Conservation (phyloP, 768 basidiomycete genomes). For the Kwoniella sp. region DNA sequence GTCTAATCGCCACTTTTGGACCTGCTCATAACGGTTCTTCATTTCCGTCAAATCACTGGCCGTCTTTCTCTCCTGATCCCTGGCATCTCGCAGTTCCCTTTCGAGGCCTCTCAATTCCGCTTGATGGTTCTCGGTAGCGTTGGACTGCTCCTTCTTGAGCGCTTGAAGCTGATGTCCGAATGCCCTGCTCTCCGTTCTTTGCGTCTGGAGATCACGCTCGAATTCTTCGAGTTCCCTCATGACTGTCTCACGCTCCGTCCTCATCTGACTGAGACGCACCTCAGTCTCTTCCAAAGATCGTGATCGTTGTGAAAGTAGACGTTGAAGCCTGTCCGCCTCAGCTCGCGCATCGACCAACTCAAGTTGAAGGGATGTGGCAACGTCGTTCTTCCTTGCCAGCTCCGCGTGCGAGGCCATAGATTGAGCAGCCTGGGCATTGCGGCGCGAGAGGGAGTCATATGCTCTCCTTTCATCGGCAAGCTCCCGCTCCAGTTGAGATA, state of each 20-base stretch:
- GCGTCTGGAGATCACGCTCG: constrained; percentile 36
- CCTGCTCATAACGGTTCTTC: constrained; percentile 11
- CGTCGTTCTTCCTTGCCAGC: constrained; percentile 14
- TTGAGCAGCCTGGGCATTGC: constrained; percentile 8
- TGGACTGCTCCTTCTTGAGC: constrained; percentile 33
- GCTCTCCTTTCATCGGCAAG: constrained; percentile 21
- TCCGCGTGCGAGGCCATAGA: constrained; percentile 10
- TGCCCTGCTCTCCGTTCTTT: constrained; percentile 48
- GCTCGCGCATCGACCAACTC: constrained; percentile 15
- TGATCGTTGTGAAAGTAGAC: constrained; percentile 10
- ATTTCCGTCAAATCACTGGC: constrained; percentile 18
- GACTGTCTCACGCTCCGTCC: constrained; percentile 26
- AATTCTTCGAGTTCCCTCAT: constrained; percentile 34
- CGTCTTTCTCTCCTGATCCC: constrained; percentile 6
- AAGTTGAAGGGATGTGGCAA: constrained; percentile 9
- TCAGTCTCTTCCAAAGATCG: constrained; percentile 17
- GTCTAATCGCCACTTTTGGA: constrained; percentile 58
- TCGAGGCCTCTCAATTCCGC: constrained; percentile 21
- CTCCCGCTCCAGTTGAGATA: constrained; percentile 29
- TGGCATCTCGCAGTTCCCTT: constrained; percentile 15
- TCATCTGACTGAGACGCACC: constrained; percentile 7
- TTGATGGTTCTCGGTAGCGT: constrained; percentile 12
- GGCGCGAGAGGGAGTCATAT: constrained; percentile 20
- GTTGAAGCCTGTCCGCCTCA: constrained; percentile 8
- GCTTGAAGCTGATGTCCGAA: constrained; percentile 30